Evolutionary conservation across 2,329 filamentous ascomycete species (phyloP).

Genomic region (Bipolaris gigantea): DNA sequence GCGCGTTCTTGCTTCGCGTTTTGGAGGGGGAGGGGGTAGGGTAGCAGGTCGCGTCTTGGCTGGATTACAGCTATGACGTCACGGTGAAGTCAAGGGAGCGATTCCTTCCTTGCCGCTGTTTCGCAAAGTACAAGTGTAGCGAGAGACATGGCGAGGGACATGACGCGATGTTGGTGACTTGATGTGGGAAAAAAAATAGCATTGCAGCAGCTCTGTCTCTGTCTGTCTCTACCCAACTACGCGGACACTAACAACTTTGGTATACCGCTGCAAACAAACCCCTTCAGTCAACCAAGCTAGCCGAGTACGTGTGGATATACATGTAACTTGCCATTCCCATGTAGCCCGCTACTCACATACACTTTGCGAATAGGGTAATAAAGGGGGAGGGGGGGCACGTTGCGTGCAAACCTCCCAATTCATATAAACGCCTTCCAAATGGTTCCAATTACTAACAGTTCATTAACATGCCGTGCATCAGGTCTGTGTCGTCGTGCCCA

Average conservation of each 20-base stretch:
- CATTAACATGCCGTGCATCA: constrained; percentile 19
- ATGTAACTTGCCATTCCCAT: neutral
- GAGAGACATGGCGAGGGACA: neutral
- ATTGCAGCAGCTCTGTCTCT: neutral
- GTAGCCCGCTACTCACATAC: constrained; percentile 17
- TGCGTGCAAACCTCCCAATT: constrained; percentile 18
- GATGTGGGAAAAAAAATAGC: neutral
- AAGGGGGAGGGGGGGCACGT: constrained; percentile 36
- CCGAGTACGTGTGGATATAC: neutral
- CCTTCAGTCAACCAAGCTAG: too few relatives aligned
- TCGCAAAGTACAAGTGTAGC: too few relatives aligned
- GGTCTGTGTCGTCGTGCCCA: constrained; percentile 8
- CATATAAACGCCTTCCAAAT: constrained; percentile 29
- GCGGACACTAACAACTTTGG: too few relatives aligned
- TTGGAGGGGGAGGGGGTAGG: too few relatives aligned
- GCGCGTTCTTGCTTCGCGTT: neutral
- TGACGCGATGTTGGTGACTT: neutral
- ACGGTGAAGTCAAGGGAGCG: neutral
- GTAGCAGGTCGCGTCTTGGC: neutral
- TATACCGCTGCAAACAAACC: too few relatives aligned
- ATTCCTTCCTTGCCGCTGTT: too few relatives aligned
- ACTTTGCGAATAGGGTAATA: constrained; percentile 15
- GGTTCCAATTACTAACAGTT: constrained; percentile 5
- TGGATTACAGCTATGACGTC: neutral
- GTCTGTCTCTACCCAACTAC: neutral